phyloP scores from a whole-genome alignment of 2,329 filamentous ascomycete species.

The Anisogramma anomala region DNA sequence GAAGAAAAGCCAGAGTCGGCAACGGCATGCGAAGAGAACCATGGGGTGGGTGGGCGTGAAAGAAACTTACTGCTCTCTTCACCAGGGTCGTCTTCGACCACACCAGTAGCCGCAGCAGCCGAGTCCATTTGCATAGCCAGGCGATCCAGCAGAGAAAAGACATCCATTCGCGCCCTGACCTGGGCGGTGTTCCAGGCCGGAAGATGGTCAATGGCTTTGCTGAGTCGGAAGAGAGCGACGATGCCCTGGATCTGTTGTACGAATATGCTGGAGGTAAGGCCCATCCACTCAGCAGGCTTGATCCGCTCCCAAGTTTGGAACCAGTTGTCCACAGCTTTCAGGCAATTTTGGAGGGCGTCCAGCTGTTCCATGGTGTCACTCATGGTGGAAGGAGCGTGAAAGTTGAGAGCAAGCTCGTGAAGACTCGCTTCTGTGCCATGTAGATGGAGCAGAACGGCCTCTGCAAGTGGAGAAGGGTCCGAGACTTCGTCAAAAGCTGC shows the following conservation, averaged over 20 bases:
- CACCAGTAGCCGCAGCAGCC: background rate
- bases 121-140: slow-evolving; percentile 12
- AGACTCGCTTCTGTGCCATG: slow-evolving; percentile 27
- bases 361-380: slow-evolving; percentile 4
- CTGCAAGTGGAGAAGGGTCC: slow-evolving; percentile 17
- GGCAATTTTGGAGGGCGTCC: slow-evolving; percentile 21
- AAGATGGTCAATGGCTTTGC: slow-evolving; percentile 24
- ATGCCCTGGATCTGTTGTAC: slow-evolving; percentile 25
- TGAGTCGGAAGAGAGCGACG: slow-evolving; percentile 24
- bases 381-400: slow-evolving; percentile 6
- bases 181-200: slow-evolving; percentile 27
- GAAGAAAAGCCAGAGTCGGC: too few species aligned
- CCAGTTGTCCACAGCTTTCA: slow-evolving; percentile 23
- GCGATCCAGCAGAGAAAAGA: slow-evolving; percentile 22
- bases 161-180: slow-evolving; percentile 23
- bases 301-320: slow-evolving; percentile 24
- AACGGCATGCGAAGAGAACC: background rate
- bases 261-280: slow-evolving; percentile 25
- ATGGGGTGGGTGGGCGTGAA: too few species aligned
- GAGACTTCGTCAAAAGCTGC: background rate
- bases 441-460: slow-evolving; percentile 24
- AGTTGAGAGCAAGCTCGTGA: slow-evolving; percentile 23
- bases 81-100: slow-evolving; percentile 5
- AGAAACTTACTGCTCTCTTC: slow-evolving; percentile 5
- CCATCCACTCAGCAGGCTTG: slow-evolving; percentile 19